Evolutionary conservation across 495 filamentous ascomycete genomes (phyloP).

Genomic region (Schizothecium vesticola): DNA sequence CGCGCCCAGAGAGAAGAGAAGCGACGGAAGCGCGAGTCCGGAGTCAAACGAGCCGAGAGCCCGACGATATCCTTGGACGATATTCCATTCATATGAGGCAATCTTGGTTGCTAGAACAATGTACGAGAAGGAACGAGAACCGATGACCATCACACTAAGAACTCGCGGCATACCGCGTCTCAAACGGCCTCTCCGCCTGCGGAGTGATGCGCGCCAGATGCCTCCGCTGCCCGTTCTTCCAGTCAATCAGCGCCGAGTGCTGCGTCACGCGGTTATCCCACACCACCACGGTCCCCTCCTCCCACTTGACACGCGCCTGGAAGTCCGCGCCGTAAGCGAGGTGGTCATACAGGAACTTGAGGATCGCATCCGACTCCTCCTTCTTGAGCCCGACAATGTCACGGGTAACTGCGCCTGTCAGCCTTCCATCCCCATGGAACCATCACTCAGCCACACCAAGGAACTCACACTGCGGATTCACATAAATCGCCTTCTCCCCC

Average conservation of each 20-base stretch:
- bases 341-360: constrained; percentile 88
- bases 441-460: background rate
- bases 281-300: constrained; percentile 74
- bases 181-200: constrained; percentile 70
- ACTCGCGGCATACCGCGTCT: constrained; percentile 55
- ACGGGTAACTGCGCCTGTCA: constrained; percentile 53
- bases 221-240: constrained; percentile 69
- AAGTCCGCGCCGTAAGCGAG: constrained; percentile 78
- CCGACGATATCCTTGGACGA: constrained; percentile 17
- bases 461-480: constrained; percentile 78
- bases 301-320: constrained; percentile 83
- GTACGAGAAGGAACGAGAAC: background rate
- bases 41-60: background rate
- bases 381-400: constrained; percentile 69
- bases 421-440: background rate
- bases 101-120: background rate
- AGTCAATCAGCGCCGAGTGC: constrained; percentile 75
- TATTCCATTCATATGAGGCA: constrained; percentile 23
- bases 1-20: constrained; percentile 18
- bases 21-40: constrained; percentile 10
- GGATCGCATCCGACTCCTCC: constrained; percentile 69
- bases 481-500: constrained; percentile 79
- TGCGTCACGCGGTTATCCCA: constrained; percentile 84
- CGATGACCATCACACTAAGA: background rate
- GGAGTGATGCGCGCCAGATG: constrained; percentile 82